These are phyloP conservation scores for Maudiozyma pseudohumilis DNA, from an alignment of 805 yeast species.

Conservation along the genomic window DNA sequence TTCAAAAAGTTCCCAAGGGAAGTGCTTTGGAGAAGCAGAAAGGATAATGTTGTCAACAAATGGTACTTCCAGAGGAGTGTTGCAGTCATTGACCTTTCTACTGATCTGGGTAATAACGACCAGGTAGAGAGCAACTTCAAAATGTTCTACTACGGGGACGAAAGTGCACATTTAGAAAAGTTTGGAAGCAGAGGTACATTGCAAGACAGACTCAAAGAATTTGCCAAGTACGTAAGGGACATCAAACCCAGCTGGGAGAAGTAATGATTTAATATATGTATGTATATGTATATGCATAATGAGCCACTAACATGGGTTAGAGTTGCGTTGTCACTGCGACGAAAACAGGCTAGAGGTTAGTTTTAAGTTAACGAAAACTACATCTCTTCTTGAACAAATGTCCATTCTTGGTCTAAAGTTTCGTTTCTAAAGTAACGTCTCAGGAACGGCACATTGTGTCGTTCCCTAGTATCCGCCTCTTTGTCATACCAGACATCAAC, in stretches of 20 bases:
- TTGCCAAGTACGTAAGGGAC: slow-evolving; percentile 26
- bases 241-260: slow-evolving; percentile 29
- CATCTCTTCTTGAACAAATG: slow-evolving; percentile 5
- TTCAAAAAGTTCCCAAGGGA: slow-evolving; percentile 57
- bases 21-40: slow-evolving; percentile 83
- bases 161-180: slow-evolving; percentile 13
- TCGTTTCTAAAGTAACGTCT: slow-evolving; percentile 22
- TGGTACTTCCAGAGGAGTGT: slow-evolving; percentile 93
- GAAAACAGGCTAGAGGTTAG: too few relatives aligned
- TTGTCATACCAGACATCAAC: slow-evolving; percentile 25
- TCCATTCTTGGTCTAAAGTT: slow-evolving; percentile 25
- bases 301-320: too few relatives aligned
- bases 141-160: slow-evolving; percentile 35
- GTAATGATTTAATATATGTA: slow-evolving; percentile 2
- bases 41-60: slow-evolving; percentile 82
- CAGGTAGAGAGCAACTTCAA: slow-evolving; percentile 27
- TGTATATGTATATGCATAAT: neutral
- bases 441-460: slow-evolving; percentile 26
- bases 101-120: slow-evolving; percentile 22
- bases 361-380: too few relatives aligned
- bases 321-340: too few relatives aligned
- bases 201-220: slow-evolving; percentile 16
- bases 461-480: slow-evolving; percentile 20
- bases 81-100: slow-evolving; percentile 49
- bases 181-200: slow-evolving; percentile 8